Percentiles rank a stretch among this genome's conserved stretches.
Conservation (phyloP, 1,284 basidiomycete genomes). For the Microbotryomycetes sp. region DNA sequence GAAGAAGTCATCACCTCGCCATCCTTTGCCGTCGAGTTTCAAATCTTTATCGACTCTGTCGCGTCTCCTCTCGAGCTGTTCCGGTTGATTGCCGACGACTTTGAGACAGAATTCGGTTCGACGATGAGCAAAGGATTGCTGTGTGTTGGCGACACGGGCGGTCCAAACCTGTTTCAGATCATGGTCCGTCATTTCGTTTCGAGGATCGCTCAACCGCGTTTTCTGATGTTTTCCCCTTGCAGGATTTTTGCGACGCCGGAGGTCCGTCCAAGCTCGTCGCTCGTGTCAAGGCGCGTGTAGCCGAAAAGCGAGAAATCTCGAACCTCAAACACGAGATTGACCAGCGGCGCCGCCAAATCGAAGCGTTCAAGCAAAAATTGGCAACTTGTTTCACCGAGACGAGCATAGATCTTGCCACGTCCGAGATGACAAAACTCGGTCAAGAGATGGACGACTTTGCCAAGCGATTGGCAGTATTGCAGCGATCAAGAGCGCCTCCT, state of each 20-base stretch:
- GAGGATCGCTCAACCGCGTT: no score
- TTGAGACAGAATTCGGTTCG: slow-evolving; percentile 24
- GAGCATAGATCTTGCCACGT: neutral
- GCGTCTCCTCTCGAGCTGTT: slow-evolving; percentile 23
- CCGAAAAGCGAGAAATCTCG: slow-evolving; percentile 23
- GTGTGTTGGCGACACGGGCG: slow-evolving; percentile 24
- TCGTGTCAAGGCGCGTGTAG: slow-evolving; percentile 21
- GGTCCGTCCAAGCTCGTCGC: slow-evolving; percentile 21
- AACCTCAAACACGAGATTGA: slow-evolving; percentile 5
- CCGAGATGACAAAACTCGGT: neutral
- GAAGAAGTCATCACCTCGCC: slow-evolving; percentile 21
- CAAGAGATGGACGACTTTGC: neutral
- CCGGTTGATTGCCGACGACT: slow-evolving; percentile 27
- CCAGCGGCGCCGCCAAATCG: neutral
- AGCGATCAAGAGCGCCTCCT: no score
- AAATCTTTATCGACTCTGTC: slow-evolving; percentile 29
- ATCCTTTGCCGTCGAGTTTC: slow-evolving; percentile 18
- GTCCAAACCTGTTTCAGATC: slow-evolving; percentile 25
- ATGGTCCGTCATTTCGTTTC: slow-evolving; percentile 11
- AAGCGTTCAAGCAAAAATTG: neutral
- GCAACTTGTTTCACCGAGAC: neutral
- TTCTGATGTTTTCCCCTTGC: no score
- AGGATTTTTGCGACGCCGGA: slow-evolving; percentile 23
- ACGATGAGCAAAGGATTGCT: slow-evolving; percentile 21
- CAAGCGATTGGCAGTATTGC: neutral